phyloP scores from a whole-genome alignment of 139 green algal genomes.

The Tetratostichococcus sp. region DNA sequence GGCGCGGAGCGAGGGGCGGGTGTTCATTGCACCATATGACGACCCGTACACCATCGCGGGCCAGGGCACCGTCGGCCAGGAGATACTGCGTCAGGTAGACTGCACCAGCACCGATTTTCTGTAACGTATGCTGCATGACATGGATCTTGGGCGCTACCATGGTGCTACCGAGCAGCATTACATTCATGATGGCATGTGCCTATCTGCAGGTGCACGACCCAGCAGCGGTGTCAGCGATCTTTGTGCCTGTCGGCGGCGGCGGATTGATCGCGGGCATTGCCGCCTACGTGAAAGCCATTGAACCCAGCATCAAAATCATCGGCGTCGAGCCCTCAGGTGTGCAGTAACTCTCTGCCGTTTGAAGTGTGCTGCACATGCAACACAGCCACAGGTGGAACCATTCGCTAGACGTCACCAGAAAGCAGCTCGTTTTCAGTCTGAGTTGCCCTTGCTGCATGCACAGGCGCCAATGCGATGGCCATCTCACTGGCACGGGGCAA shows the following conservation, averaged over 20 bases:
- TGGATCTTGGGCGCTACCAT: too few relatives aligned
- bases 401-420: too few relatives aligned
- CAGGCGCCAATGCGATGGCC: slow-evolving; percentile 94
- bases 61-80: slow-evolving; percentile 90
- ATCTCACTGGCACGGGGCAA: slow-evolving; percentile 62
- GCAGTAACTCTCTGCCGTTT: not conserved
- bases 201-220: not conserved
- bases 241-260: slow-evolving; percentile 88
- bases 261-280: slow-evolving; percentile 91
- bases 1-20: slow-evolving; percentile 51
- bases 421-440: too few relatives aligned
- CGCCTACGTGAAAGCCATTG: slow-evolving; percentile 82
- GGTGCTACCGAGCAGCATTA: too few relatives aligned
- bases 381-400: too few relatives aligned
- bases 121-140: too few relatives aligned
- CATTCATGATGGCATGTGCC: not conserved
- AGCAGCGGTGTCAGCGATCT: slow-evolving; percentile 74
- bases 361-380: too few relatives aligned
- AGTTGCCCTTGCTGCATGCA: not conserved
- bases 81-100: slow-evolving; percentile 76
- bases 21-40: slow-evolving; percentile 92
- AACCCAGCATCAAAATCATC: slow-evolving; percentile 79
- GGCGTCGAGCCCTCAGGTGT: slow-evolving; percentile 83
- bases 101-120: too few relatives aligned
- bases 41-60: slow-evolving; percentile 93